Percentiles rank a stretch among this genome's conserved stretches.
Conservation (phyloP, 1,284 basidiomycete genomes). For the Golubevia pallescens region DNA sequence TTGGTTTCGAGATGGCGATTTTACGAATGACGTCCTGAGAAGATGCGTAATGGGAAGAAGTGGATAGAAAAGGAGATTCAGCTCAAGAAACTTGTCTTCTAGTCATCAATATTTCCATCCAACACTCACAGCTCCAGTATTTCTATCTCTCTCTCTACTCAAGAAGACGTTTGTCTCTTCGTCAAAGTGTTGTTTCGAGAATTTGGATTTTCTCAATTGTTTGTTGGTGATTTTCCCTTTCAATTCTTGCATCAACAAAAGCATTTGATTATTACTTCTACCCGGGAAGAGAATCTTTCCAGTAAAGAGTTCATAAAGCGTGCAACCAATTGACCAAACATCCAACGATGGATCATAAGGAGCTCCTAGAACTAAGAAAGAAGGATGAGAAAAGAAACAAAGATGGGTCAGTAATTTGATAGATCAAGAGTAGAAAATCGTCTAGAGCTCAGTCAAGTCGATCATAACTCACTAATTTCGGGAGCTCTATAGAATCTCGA, state of each 20-base stretch:
- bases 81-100: no score
- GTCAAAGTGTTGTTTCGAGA: constrained; percentile 91
- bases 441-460: not conserved
- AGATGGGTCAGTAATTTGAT: no score
- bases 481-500: constrained; percentile 97
- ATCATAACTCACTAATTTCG: constrained; percentile 82
- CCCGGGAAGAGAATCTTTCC: constrained; percentile 98
- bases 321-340: constrained; percentile 97
- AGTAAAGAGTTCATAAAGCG: constrained; percentile 95
- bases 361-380: constrained; percentile 77
- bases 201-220: constrained; percentile 91
- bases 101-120: no score
- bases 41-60: not conserved
- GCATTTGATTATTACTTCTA: constrained; percentile 96
- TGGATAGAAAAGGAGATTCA: not conserved
- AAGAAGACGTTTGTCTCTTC: constrained; percentile 73
- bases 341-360: constrained; percentile 93
- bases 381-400: not conserved
- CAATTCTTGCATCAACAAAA: constrained; percentile 78
- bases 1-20: constrained; percentile 82
- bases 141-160: constrained; percentile 41
- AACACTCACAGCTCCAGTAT: constrained; percentile 34
- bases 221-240: constrained; percentile 91
- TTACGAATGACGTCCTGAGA: constrained; percentile 78
- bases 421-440: not conserved